phyloP scores from a whole-genome alignment of 495 filamentous ascomycete species.

The Elasticomyces elasticus region DNA sequence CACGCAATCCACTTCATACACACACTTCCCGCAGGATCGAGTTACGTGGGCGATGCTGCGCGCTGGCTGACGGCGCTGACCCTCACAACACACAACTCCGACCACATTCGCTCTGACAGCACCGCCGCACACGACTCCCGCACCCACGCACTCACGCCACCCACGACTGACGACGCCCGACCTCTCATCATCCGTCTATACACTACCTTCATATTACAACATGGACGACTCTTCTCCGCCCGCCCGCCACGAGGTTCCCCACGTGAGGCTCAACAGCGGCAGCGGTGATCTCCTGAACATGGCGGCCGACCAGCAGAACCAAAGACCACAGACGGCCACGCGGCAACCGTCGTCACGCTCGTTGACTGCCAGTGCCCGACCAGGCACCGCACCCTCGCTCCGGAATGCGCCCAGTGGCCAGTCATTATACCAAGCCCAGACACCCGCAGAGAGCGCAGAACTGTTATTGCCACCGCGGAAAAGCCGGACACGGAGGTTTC shows the following conservation, averaged over 20 bases:
- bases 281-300: slow-evolving; percentile 41
- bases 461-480: slow-evolving; percentile 48
- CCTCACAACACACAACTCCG: not conserved
- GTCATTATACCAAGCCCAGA: slow-evolving; percentile 33
- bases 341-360: slow-evolving; percentile 34
- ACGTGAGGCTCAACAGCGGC: slow-evolving; percentile 52
- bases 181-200: not conserved
- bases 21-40: not conserved
- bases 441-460: slow-evolving; percentile 46
- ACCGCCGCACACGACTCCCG: not conserved
- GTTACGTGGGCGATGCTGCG: not conserved
- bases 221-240: slow-evolving; percentile 13
- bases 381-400: slow-evolving; percentile 25
- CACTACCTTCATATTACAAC: not conserved
- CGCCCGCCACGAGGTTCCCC: slow-evolving; percentile 32
- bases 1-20: not conserved
- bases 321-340: slow-evolving; percentile 27
- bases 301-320: slow-evolving; percentile 13
- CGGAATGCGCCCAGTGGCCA: slow-evolving; percentile 7
- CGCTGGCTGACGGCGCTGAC: not conserved
- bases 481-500: slow-evolving; percentile 31
- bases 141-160: too few relatives aligned
- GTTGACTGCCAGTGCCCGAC: slow-evolving; percentile 28
- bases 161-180: not conserved
- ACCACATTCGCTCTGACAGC: not conserved